Base-by-base conservation (phyloP, 202 grass and related monocot species). In the Hordeum pubiflorum region DNA sequence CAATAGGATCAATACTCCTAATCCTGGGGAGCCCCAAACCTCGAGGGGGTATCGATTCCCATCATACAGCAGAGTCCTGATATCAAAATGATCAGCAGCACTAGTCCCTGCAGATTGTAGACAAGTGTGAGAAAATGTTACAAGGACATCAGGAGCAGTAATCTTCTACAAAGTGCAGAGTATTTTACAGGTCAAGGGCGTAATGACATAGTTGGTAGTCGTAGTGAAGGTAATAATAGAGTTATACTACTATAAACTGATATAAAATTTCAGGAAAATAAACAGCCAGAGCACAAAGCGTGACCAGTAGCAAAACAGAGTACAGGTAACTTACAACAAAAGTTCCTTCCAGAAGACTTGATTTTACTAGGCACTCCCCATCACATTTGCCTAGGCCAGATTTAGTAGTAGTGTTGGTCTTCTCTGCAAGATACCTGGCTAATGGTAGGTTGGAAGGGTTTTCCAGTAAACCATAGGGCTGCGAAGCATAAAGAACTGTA, bases 11-110 rank as follows among this genome's bases (percentile, higher is more conserved):
- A 96, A 76, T 86, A 93, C 79, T 96, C 90, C 75, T 43, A 62
- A 43, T 62, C 23, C 63, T 73, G 85, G 24, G 96, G 85, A 75
- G 92, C 74, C 58, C 93, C 91, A 65, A 99, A 99, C 82, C 93
- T 95, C n/a, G 81, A 78, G 58, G 92, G 90, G 57, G 91, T 89
- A 63, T 99, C 89, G 2, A 99, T 99, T 78, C 92, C 97, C 91
- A 93, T 87, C 97, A 99, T 99, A 32, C 97, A 99, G 46, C 84
- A 89, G 29, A 99, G 75, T 17, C 97, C 97, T 78, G 97, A 99
- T 86, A 99, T 99, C 87, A 99, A 83, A 68, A 99, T 96, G 85
- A 99, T 90, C 52, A 99, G 81, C 82, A 99, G 82, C 73, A 94
- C 93, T 69, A 99, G 86, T 72, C 83, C 97, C 97, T 99, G 90